A percentile compares a stretch with the other conserved stretches of the same genome.
These are phyloP conservation scores for Crithidia mellificae DNA, from an alignment of 208 protist genomes.

Conservation along the genomic window DNA sequence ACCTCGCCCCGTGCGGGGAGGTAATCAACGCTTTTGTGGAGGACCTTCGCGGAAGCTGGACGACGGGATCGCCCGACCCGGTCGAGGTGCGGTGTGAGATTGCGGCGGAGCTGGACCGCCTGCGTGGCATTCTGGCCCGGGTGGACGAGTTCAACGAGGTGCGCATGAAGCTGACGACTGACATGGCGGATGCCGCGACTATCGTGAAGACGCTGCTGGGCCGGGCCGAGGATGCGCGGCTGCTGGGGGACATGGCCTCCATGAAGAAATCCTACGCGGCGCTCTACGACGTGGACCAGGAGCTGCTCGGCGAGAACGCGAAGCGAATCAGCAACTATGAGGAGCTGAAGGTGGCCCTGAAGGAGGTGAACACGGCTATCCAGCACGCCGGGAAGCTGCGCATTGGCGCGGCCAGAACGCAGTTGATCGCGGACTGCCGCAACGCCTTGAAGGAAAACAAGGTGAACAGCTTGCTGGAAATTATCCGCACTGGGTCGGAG, in stretches of 20 bases:
- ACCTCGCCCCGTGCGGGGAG: constrained; percentile 85
- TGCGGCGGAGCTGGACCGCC: constrained; percentile 61
- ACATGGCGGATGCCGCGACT: constrained; percentile 92
- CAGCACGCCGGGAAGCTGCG: constrained; percentile 89
- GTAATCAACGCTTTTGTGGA: constrained; percentile 82
- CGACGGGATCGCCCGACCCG: constrained; percentile 28
- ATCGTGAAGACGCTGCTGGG: constrained; percentile 91
- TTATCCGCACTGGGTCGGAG: constrained; percentile 72
- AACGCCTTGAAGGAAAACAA: constrained; percentile 85
- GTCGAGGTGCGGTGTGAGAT: constrained; percentile 67
- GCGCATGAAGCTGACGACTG: constrained; percentile 87
- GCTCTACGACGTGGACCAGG: constrained; percentile 86
- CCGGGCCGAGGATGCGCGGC: constrained; percentile 90
- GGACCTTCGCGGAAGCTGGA: constrained; percentile 39
- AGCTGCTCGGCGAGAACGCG: constrained; percentile 91
- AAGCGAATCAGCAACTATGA: constrained; percentile 94
- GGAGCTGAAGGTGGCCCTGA: constrained; percentile 83
- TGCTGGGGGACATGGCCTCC: constrained; percentile 81
- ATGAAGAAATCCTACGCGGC: constrained; percentile 84
- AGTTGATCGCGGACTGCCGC: constrained; percentile 78
- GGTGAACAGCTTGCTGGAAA: constrained; percentile 73
- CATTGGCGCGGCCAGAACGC: constrained; percentile 57
- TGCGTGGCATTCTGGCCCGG: constrained; percentile 57
- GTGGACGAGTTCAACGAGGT: constrained; percentile 90
- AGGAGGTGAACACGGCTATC: constrained; percentile 93